Percentiles rank a stretch among this genome's conserved stretches.
Evolutionary conservation across 73 alveolate species (phyloP).

Genomic region (Paraurostyla sp.): DNA sequence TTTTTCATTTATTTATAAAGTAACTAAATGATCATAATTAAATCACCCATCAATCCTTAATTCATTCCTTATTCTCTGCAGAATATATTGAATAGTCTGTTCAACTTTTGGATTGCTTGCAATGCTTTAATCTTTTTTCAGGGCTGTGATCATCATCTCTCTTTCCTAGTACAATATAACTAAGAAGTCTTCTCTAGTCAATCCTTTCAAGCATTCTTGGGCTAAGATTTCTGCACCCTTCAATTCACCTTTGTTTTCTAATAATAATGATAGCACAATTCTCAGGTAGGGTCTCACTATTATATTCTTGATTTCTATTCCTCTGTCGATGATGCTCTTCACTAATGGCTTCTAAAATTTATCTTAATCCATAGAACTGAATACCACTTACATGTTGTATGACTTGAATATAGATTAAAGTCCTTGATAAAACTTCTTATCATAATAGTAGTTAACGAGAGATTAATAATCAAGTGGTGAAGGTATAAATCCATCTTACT

Average conservation of each 20-base stretch:
- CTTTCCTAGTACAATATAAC: no score
- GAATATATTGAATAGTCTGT: no score
- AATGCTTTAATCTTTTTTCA: no score
- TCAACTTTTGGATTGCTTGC: no score
- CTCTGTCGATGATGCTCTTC: background rate
- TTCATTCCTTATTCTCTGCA: no score
- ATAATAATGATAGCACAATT: background rate
- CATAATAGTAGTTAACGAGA: background rate
- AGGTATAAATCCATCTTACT: constrained; percentile 14
- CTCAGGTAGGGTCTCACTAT: background rate
- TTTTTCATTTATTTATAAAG: constrained; percentile 23
- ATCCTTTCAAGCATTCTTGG: no score
- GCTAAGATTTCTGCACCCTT: no score
- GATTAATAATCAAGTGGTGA: background rate
- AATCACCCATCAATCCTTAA: background rate
- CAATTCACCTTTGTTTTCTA: background rate
- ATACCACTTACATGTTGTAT: background rate
- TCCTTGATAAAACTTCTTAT: background rate
- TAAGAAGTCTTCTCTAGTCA: no score
- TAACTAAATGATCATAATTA: background rate
- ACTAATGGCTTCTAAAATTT: background rate
- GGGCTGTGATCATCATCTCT: no score
- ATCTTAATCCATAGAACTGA: constrained; percentile 11
- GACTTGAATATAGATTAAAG: background rate
- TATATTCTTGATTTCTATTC: background rate